Conservation (phyloP, 1,139 yeast genomes). For the Kodamaea sp. region DNA sequence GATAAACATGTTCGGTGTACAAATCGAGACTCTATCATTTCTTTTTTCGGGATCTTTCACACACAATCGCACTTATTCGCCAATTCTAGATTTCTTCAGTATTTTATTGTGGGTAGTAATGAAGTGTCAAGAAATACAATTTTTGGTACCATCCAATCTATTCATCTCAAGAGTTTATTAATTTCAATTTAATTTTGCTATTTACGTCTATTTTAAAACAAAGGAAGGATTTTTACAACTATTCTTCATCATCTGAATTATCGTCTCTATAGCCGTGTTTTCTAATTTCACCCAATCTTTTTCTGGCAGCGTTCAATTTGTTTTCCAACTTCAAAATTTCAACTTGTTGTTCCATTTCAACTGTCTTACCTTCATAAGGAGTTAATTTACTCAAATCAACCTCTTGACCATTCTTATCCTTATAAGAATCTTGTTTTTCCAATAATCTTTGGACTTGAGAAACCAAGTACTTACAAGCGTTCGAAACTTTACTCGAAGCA, state of each 20-base stretch:
- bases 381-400: slow-evolving; percentile 68
- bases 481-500: slow-evolving; percentile 66
- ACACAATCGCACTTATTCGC: no score
- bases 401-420: slow-evolving; percentile 32
- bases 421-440: slow-evolving; percentile 21
- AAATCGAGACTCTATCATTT: no score
- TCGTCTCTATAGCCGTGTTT: slow-evolving; percentile 68
- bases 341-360: slow-evolving; percentile 93
- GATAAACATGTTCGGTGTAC: no score
- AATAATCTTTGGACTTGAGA: slow-evolving; percentile 62
- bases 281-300: slow-evolving; percentile 80
- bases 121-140: no score
- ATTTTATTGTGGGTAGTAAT: no score
- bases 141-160: no score
- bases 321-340: slow-evolving; percentile 83
- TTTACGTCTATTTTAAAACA: no score
- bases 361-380: slow-evolving; percentile 79
- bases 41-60: no score
- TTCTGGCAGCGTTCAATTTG: slow-evolving; percentile 66
- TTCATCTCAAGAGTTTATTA: no score
- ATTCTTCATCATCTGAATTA: slow-evolving; percentile 45
- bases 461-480: slow-evolving; percentile 73
- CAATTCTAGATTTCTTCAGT: no score
- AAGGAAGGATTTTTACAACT: neutral
- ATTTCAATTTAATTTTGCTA: no score